Evolutionary conservation across 257 asterid genomes (phyloP).

Genomic region (Solanum commersonii): DNA sequence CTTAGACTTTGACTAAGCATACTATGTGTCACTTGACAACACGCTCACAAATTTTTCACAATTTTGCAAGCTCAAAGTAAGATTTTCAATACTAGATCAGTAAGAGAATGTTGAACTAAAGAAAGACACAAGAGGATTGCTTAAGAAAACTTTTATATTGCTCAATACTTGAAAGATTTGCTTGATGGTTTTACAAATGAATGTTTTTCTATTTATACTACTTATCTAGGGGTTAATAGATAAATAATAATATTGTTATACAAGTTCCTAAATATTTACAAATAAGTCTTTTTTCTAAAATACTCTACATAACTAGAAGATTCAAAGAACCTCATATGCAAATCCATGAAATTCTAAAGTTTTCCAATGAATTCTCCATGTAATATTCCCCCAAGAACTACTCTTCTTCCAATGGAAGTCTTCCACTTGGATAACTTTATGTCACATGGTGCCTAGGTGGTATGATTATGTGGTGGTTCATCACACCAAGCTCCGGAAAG

Average conservation of each 20-base stretch:
- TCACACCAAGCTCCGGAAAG: conserved; percentile 51
- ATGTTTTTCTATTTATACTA: not conserved
- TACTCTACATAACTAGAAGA: not conserved
- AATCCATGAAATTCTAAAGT: not conserved
- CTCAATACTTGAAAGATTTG: not conserved
- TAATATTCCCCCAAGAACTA: not conserved
- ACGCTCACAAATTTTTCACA: not conserved
- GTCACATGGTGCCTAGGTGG: not conserved
- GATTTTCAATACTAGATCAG: not conserved
- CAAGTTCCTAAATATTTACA: not conserved
- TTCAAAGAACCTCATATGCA: not conserved
- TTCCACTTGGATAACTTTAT: too few relatives aligned
- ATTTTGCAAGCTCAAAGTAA: not conserved
- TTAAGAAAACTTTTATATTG: not conserved
- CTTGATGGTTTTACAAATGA: not conserved
- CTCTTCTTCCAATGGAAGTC: not conserved
- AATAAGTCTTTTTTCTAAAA: not conserved
- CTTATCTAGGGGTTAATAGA: not conserved
- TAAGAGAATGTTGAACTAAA: not conserved
- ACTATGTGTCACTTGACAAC: not conserved
- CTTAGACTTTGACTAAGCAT: not conserved
- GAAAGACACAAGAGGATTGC: not conserved
- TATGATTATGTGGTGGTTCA: not conserved
- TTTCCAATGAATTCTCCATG: not conserved
- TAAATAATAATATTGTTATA: not conserved